Percentiles rank a stretch among this genome's conserved stretches.
These are phyloP conservation scores for Colletotrichum sublineola DNA, from an alignment of 2,329 filamentous ascomycete genomes.

Conservation along the genomic window DNA sequence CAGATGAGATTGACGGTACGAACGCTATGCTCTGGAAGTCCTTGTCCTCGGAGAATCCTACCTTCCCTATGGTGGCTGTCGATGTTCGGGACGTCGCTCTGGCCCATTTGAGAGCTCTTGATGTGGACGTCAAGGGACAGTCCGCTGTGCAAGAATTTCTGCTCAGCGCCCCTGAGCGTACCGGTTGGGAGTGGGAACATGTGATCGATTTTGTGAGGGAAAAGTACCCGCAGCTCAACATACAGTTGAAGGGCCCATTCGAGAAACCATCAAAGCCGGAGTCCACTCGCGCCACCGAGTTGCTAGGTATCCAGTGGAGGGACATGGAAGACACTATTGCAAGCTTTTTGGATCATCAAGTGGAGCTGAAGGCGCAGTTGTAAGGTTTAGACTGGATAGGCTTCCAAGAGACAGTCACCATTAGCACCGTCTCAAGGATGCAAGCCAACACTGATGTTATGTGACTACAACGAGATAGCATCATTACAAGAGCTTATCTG, in stretches of 20 bases:
- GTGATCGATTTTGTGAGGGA: not conserved
- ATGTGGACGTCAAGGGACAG: not conserved
- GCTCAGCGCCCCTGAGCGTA: not conserved
- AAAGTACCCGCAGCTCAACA: not conserved
- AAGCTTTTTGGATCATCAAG: not conserved
- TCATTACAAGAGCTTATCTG: not conserved
- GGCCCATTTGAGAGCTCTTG: slow-evolving; percentile 1
- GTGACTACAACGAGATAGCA: not conserved
- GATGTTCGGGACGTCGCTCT: slow-evolving; percentile 30
- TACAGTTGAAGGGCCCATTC: not conserved
- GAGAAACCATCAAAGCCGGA: not conserved
- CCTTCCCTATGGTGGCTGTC: not conserved
- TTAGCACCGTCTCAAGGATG: not conserved
- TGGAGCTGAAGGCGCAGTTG: not conserved
- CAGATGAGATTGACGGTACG: not conserved
- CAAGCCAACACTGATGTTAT: too few species aligned
- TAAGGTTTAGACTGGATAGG: not conserved
- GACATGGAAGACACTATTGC: not conserved
- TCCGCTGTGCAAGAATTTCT: slow-evolving; percentile 7
- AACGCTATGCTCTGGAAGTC: slow-evolving; percentile 1
- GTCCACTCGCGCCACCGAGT: not conserved
- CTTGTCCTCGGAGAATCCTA: not conserved
- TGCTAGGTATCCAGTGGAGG: not conserved
- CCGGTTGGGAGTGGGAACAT: not conserved
- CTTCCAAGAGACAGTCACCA: not conserved